phyloP scores from a whole-genome alignment of 306 rosid genomes.

The Quillaja saponaria region DNA sequence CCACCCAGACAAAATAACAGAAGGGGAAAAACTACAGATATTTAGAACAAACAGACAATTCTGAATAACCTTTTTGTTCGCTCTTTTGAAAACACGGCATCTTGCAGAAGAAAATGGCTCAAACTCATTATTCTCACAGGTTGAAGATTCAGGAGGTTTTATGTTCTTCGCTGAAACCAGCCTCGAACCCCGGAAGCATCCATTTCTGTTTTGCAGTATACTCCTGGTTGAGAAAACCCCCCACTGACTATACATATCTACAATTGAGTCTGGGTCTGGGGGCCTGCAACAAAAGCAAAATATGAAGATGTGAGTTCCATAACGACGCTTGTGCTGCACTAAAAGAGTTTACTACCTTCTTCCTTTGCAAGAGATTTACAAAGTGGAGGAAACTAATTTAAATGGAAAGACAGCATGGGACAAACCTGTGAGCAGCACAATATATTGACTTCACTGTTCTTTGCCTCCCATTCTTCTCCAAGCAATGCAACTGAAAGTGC shows the following conservation, averaged over 20 bases:
- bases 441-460: slow-evolving; percentile 67
- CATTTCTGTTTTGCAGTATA: slow-evolving; percentile 64
- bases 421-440: slow-evolving; percentile 88
- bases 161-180: slow-evolving; percentile 58
- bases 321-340: neutral
- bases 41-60: slow-evolving; percentile 1
- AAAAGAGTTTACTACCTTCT: neutral
- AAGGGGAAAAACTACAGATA: neutral
- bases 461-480: slow-evolving; percentile 76
- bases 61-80: slow-evolving; percentile 58
- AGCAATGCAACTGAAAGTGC: slow-evolving; percentile 69
- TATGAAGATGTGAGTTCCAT: neutral
- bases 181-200: slow-evolving; percentile 82
- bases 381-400: slow-evolving; percentile 8
- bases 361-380: neutral
- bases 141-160: slow-evolving; percentile 57
- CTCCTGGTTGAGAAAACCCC: slow-evolving; percentile 76
- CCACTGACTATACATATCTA: slow-evolving; percentile 65
- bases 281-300: slow-evolving; percentile 44
- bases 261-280: slow-evolving; percentile 78
- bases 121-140: slow-evolving; percentile 49
- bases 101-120: slow-evolving; percentile 80
- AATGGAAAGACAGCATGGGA: slow-evolving; percentile 14
- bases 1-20: neutral
- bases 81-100: slow-evolving; percentile 61